Evolutionary conservation across 768 basidiomycete species (phyloP).

Genomic region (Leccinum subgranulosum): DNA sequence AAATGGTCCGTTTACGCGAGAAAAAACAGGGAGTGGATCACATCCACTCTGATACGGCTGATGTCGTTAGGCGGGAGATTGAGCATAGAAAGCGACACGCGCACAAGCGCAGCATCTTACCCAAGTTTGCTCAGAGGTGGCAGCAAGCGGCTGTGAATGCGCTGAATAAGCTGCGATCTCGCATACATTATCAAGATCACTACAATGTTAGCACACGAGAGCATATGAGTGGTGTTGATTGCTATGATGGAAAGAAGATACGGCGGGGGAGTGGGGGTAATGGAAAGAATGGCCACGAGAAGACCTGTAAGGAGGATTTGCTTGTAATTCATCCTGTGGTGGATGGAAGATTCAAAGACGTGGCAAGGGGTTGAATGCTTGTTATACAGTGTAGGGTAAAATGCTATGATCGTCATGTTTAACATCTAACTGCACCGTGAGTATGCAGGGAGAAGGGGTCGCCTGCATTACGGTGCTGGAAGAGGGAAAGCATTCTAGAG

Average conservation of each 20-base stretch:
- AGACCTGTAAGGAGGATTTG: constrained; percentile 43
- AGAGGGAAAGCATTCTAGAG: neutral
- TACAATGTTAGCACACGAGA: constrained; percentile 61
- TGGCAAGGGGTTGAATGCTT: constrained; percentile 32
- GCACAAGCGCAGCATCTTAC: constrained; percentile 17
- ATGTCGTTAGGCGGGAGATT: constrained; percentile 47
- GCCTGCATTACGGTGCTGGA: neutral
- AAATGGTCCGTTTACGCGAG: constrained; percentile 42
- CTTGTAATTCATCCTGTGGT: constrained; percentile 57
- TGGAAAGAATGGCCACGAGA: constrained; percentile 10
- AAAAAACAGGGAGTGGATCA: constrained; percentile 27
- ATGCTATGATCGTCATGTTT: neutral
- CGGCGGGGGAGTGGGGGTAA: constrained; percentile 33
- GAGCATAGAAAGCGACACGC: constrained; percentile 34
- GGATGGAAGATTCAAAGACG: constrained; percentile 66
- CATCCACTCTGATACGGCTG: constrained; percentile 44
- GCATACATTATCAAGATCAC: constrained; percentile 53
- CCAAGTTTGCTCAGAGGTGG: constrained; percentile 42
- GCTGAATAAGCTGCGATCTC: constrained; percentile 45
- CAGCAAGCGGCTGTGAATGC: constrained; percentile 41
- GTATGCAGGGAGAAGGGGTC: neutral
- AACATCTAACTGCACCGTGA: neutral
- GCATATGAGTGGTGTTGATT: constrained; percentile 78
- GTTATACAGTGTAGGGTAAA: constrained; percentile 13
- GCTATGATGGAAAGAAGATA: constrained; percentile 56